Evolutionary conservation across 805 yeast genomes (phyloP).

Genomic region (Metschnikowia lachancei): DNA sequence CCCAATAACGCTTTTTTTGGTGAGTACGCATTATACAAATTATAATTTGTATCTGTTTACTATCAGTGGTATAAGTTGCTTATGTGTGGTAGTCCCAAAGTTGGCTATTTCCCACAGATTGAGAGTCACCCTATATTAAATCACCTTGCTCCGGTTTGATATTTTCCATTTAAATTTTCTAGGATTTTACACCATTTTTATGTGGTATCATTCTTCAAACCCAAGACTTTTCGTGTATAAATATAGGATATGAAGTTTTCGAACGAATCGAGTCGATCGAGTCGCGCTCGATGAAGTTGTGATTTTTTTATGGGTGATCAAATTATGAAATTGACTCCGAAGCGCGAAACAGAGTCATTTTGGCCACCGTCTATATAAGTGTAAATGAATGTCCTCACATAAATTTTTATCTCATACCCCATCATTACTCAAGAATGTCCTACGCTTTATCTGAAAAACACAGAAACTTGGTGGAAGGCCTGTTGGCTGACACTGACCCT

Average conservation of each 20-base stretch:
- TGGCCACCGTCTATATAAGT: constrained; percentile 4
- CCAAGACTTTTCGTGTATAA: constrained; percentile 3
- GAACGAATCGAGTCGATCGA: neutral
- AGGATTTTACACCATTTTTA: neutral
- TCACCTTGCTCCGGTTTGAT: neutral
- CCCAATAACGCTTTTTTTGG: constrained; percentile 83
- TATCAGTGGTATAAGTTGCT: constrained; percentile 75
- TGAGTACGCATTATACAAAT: constrained; percentile 86
- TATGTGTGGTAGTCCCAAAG: constrained; percentile 88
- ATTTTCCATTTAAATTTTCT: neutral
- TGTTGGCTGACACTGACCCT: constrained; percentile 69
- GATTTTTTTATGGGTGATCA: neutral
- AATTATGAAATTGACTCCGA: constrained; percentile 10
- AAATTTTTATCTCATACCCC: neutral
- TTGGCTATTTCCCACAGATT: constrained; percentile 78
- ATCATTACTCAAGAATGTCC: constrained; percentile 26
- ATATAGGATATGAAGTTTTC: neutral
- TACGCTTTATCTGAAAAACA: constrained; percentile 51
- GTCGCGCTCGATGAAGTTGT: constrained; percentile 3
- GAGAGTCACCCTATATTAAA: constrained; percentile 53
- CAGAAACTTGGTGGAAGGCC: constrained; percentile 55
- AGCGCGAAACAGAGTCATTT: constrained; percentile 13
- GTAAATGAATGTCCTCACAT: neutral
- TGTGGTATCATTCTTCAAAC: neutral
- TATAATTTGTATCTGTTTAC: constrained; percentile 78